Percentiles rank a stretch among this genome's conserved stretches.
Evolutionary conservation across 2,329 filamentous ascomycete genomes (phyloP).

Genomic region (Aspergillus pseudoterreus): DNA sequence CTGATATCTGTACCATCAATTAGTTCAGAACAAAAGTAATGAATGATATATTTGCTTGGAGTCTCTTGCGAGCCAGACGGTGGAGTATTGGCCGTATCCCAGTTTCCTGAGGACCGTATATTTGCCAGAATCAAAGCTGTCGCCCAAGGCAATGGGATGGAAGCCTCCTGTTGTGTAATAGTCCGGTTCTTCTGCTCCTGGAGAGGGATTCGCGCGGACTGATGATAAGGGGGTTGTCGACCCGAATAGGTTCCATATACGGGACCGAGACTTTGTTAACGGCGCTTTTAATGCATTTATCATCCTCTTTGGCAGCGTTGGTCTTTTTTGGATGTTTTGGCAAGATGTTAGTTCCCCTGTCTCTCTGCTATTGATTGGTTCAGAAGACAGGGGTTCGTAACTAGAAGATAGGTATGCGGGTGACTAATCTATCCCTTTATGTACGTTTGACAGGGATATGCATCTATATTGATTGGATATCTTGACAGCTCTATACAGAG

Average conservation of each 20-base stretch:
- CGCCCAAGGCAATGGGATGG: slow-evolving; percentile 82
- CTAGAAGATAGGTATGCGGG: too few species aligned
- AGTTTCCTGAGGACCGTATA: slow-evolving; percentile 90
- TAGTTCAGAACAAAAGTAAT: slow-evolving; percentile 6
- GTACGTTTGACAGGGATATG: too few species aligned
- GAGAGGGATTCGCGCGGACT: slow-evolving; percentile 1
- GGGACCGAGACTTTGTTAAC: slow-evolving; percentile 1
- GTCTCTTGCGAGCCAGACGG: slow-evolving; percentile 74
- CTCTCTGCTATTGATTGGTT: too few species aligned
- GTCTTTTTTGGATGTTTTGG: too few species aligned
- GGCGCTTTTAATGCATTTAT: slow-evolving; percentile 7
- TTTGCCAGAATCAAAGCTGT: slow-evolving; percentile 87
- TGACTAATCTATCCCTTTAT: too few species aligned
- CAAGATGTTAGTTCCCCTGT: too few species aligned
- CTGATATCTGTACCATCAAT: slow-evolving; percentile 12
- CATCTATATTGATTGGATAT: too few species aligned
- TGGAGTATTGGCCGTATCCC: slow-evolving; percentile 93
- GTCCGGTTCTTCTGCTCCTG: slow-evolving; percentile 70
- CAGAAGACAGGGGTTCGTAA: too few species aligned
- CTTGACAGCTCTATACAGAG: too few species aligned
- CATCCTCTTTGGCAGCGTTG: neutral
- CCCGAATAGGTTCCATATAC: slow-evolving; percentile 1
- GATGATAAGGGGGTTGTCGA: neutral
- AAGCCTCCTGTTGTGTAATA: slow-evolving; percentile 96
- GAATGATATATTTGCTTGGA: slow-evolving; percentile 47